Percentiles rank a stretch among this genome's conserved stretches.
Evolutionary conservation across 495 filamentous ascomycete genomes (phyloP).

Genomic region (Hypoxylon fragiforme): DNA sequence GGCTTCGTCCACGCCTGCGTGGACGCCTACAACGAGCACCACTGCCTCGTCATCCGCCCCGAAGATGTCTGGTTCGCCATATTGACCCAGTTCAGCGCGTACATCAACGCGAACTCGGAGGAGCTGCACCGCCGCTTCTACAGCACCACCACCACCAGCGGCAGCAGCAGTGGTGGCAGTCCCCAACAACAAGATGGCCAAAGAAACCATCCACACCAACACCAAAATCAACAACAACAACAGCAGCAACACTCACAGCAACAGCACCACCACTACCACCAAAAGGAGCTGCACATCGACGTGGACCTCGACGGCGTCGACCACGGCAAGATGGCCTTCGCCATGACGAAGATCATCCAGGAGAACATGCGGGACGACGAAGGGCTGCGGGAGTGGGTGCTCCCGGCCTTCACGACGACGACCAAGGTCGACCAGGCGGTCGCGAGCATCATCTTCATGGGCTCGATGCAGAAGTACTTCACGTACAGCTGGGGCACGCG

Average conservation of each 20-base stretch:
- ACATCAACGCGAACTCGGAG: slow-evolving; percentile 78
- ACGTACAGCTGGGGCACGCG: slow-evolving; percentile 42
- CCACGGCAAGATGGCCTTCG: slow-evolving; percentile 42
- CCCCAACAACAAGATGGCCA: too few species aligned
- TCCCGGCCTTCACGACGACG: slow-evolving; percentile 52
- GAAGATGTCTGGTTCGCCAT: slow-evolving; percentile 67
- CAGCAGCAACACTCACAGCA: too few species aligned
- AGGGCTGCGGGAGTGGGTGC: slow-evolving; percentile 44
- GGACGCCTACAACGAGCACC: slow-evolving; percentile 58
- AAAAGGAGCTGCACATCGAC: slow-evolving; percentile 50
- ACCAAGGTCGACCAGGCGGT: slow-evolving; percentile 45
- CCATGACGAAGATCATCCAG: slow-evolving; percentile 45
- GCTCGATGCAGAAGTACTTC: slow-evolving; percentile 53
- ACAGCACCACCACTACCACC: slow-evolving; percentile 75
- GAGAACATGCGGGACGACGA: slow-evolving; percentile 45
- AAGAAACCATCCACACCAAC: too few species aligned
- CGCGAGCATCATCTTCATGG: slow-evolving; percentile 50
- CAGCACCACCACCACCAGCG: too few species aligned
- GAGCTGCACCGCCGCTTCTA: slow-evolving; percentile 84
- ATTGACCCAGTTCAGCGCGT: slow-evolving; percentile 56
- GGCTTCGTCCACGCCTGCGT: slow-evolving; percentile 56
- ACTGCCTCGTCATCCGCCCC: slow-evolving; percentile 58
- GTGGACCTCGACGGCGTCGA: slow-evolving; percentile 40
- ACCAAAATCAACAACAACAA: too few species aligned
- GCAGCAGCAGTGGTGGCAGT: too few species aligned